phyloP scores from a whole-genome alignment of 2,329 filamentous ascomycete genomes.

The Fonsecaea pedrosoi region DNA sequence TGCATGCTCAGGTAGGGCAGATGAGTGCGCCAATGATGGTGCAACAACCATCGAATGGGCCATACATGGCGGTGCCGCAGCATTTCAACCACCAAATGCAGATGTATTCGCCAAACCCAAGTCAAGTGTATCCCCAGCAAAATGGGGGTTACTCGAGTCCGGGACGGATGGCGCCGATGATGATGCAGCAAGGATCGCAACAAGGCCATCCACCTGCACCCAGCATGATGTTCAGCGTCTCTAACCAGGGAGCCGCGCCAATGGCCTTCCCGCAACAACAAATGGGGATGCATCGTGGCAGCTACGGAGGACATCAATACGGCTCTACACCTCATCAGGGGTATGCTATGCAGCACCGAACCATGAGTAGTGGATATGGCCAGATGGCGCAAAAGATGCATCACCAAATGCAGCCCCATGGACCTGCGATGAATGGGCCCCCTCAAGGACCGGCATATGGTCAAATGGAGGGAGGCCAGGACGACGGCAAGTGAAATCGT shows the following conservation, averaged over 20 bases:
- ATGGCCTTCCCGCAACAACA: slow-evolving; percentile 70
- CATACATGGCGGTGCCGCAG: slow-evolving; percentile 75
- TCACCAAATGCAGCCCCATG: slow-evolving; percentile 45
- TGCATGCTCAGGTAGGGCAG: slow-evolving; percentile 70
- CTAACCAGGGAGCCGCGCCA: slow-evolving; percentile 69
- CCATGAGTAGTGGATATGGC: slow-evolving; percentile 62
- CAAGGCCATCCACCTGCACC: slow-evolving; percentile 81
- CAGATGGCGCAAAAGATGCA: slow-evolving; percentile 55
- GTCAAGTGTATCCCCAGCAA: slow-evolving; percentile 70
- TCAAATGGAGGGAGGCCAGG: slow-evolving; percentile 32
- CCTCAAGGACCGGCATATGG: slow-evolving; percentile 36
- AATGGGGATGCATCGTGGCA: slow-evolving; percentile 66
- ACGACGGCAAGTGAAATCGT: slow-evolving; percentile 36
- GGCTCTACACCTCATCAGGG: slow-evolving; percentile 69
- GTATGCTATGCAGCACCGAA: slow-evolving; percentile 67
- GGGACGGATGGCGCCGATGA: slow-evolving; percentile 83
- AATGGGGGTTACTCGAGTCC: slow-evolving; percentile 81
- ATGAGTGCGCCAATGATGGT: slow-evolving; percentile 87
- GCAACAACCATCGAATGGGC: slow-evolving; percentile 70
- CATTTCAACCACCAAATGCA: slow-evolving; percentile 74
- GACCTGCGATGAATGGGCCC: slow-evolving; percentile 35
- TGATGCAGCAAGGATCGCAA: slow-evolving; percentile 93
- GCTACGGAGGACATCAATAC: slow-evolving; percentile 68
- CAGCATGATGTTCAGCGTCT: slow-evolving; percentile 53
- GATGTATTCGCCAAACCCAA: slow-evolving; percentile 79